Conservation (phyloP, 768 basidiomycete species). For the Rhodotorula paludigena region DNA sequence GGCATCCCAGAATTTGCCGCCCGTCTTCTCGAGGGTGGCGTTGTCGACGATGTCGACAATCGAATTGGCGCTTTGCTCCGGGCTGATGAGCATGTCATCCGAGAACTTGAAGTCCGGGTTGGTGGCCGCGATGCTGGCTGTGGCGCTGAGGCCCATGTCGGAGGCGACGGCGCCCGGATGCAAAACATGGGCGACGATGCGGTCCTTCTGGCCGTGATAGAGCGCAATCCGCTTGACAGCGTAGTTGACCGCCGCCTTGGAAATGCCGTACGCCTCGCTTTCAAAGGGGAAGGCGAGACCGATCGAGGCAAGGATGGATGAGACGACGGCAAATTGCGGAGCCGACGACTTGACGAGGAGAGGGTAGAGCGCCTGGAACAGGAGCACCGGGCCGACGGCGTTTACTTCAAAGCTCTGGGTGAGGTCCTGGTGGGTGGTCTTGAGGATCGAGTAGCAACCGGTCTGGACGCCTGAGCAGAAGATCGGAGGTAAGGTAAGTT, state of each 20-base stretch:
- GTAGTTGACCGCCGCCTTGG: constrained; percentile 40
- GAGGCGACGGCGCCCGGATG: constrained; percentile 14
- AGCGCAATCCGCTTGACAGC: constrained; percentile 12
- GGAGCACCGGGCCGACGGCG: constrained; percentile 34
- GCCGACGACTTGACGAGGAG: constrained; percentile 21
- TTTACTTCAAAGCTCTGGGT: constrained; percentile 16
- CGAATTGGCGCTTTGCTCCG: constrained; percentile 4
- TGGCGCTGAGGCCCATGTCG: constrained; percentile 7
- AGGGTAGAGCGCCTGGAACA: constrained; percentile 35
- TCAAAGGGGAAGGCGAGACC: neutral
- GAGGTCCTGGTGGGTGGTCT: neutral
- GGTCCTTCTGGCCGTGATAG: constrained; percentile 1
- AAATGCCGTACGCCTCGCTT: neutral
- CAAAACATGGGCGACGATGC: neutral
- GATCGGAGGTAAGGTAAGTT: too few relatives aligned
- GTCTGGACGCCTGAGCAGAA: too few relatives aligned
- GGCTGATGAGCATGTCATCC: constrained; percentile 1
- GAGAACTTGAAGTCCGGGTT: too few relatives aligned
- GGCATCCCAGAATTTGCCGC: neutral
- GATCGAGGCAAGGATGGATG: constrained; percentile 18
- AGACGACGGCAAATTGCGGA: constrained; percentile 36
- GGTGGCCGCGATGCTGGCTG: neutral
- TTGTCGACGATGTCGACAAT: constrained; percentile 8
- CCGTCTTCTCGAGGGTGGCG: constrained; percentile 6
- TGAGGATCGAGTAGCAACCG: neutral